Base-by-base conservation (phyloP, 805 yeast species). In the Grigorovia yakushimaensis region DNA sequence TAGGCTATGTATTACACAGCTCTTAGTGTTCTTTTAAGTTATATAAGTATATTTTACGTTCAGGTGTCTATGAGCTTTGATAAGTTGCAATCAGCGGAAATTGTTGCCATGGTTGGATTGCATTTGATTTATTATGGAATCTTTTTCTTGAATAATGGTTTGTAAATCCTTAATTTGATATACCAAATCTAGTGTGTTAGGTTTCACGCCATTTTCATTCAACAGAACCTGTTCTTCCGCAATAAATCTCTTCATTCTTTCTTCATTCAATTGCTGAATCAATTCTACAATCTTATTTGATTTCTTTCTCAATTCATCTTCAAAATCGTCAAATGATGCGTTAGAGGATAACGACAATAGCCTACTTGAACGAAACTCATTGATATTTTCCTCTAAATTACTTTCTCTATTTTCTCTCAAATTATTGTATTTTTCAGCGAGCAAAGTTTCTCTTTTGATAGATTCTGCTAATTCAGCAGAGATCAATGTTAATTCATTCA, bases 401-500 rank as follows among this genome's bases (percentile, higher is more conserved):
- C 18, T 39, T 20, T 24, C 30, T 39, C 19, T 11, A 15, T n/a
- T 19, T 2, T 10, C 21, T 23, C 10, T 18, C 20, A 44, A 23
- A 11, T 21, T 43, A 4, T 44, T 41, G 23, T 78, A 47, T 41
- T 65, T 70, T 43, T 68, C 67, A 55, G 82, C 88, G 41, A 84
- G 59, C 18, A 69, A 60, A n/a, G 83, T 68, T 59, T 85, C 94
- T 39, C 93, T 68, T 46, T 77, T 74, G 42, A 84, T 82, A 0
- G 89, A 80, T 21, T 77, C 77, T 0, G 88, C 89, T 44, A 85
- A 68, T 56, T 84, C 94, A 22, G 76, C 74, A 1, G 89, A 81
- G 1, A 85, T 81, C 21, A 83, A 57, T 49, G 81, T 82, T 39
- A 85, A 64, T 57, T 84, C 91, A 47, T 74, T 72, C 54, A 82